Evolutionary conservation across 2,329 filamentous ascomycete genomes (phyloP).

Genomic region (Colletotrichum agaves): DNA sequence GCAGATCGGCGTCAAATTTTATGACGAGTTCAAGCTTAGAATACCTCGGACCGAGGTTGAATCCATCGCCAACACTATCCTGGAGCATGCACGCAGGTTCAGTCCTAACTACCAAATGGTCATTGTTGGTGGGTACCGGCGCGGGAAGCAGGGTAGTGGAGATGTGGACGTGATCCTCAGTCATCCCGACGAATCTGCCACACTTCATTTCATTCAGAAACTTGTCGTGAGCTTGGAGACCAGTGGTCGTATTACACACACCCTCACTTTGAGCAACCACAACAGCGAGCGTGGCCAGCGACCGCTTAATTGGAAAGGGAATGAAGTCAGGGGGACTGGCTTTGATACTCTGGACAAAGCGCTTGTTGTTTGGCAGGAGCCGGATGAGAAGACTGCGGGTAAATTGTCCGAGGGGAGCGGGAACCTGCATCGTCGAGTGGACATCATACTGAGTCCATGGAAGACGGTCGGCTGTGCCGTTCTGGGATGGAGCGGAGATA

Average conservation of each 20-base stretch:
- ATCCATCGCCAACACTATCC: slow-evolving; percentile 71
- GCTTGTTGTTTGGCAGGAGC: slow-evolving; percentile 90
- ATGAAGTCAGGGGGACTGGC: slow-evolving; percentile 60
- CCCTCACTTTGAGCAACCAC: slow-evolving; percentile 74
- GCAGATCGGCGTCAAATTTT: slow-evolving; percentile 94
- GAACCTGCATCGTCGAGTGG: slow-evolving; percentile 81
- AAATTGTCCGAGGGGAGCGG: background rate
- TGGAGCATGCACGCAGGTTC: slow-evolving; percentile 73
- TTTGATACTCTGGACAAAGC: slow-evolving; percentile 95
- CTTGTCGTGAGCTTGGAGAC: slow-evolving; percentile 78
- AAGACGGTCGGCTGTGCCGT: slow-evolving; percentile 89
- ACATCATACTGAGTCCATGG: slow-evolving; percentile 93
- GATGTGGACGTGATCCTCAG: slow-evolving; percentile 90
- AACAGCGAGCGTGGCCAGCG: slow-evolving; percentile 79
- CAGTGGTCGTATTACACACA: slow-evolving; percentile 81
- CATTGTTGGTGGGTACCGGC: slow-evolving; percentile 83
- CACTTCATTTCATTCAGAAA: slow-evolving; percentile 75
- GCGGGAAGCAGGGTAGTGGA: slow-evolving; percentile 77
- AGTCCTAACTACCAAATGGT: slow-evolving; percentile 64
- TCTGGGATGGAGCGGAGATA: slow-evolving; percentile 88
- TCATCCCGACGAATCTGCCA: slow-evolving; percentile 77
- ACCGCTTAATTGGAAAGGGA: slow-evolving; percentile 64
- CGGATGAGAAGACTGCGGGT: slow-evolving; percentile 44
- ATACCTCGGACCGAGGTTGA: slow-evolving; percentile 82
- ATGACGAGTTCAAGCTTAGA: slow-evolving; percentile 80